phyloP scores from a whole-genome alignment of 2,329 filamentous ascomycete species.

The Fusarium subglutinans region DNA sequence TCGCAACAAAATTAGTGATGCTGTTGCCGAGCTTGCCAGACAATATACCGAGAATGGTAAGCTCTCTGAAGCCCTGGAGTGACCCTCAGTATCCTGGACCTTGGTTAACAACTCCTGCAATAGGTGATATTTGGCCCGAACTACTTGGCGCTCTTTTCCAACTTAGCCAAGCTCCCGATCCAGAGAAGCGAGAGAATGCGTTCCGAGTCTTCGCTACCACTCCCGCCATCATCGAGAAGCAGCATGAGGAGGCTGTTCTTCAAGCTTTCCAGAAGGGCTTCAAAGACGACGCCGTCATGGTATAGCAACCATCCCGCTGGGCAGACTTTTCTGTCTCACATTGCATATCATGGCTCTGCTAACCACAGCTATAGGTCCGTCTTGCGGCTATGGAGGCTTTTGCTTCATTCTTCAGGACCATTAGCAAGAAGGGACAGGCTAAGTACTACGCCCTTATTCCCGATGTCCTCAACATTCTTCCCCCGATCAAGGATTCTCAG shows the following conservation, averaged over 20 bases:
- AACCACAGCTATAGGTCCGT: constrained; percentile 69
- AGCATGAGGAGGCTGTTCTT: constrained; percentile 91
- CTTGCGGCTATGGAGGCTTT: constrained; percentile 97
- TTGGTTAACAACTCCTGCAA: constrained; percentile 31
- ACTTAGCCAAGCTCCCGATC: constrained; percentile 85
- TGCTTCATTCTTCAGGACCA: constrained; percentile 91
- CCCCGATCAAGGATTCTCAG: constrained; percentile 89
- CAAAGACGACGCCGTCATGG: constrained; percentile 83
- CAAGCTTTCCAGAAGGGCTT: constrained; percentile 92
- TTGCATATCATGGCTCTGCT: constrained; percentile 14
- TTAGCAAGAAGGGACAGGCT: constrained; percentile 85
- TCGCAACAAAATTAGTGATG: constrained; percentile 95
- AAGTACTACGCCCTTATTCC: constrained; percentile 91
- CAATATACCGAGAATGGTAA: constrained; percentile 93
- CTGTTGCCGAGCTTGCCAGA: constrained; percentile 93
- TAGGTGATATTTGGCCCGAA: constrained; percentile 89
- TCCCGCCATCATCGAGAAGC: constrained; percentile 93
- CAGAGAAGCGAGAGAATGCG: constrained; percentile 87
- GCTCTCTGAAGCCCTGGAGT: constrained; percentile 44
- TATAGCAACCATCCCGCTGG: constrained; percentile 52
- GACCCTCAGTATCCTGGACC: not conserved
- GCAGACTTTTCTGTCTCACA: constrained; percentile 9
- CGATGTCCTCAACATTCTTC: constrained; percentile 92
- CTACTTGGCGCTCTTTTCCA: constrained; percentile 87
- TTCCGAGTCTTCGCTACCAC: constrained; percentile 97